phyloP scores from a whole-genome alignment of 176 grass and related monocot species.

The Zoysia japonica region DNA sequence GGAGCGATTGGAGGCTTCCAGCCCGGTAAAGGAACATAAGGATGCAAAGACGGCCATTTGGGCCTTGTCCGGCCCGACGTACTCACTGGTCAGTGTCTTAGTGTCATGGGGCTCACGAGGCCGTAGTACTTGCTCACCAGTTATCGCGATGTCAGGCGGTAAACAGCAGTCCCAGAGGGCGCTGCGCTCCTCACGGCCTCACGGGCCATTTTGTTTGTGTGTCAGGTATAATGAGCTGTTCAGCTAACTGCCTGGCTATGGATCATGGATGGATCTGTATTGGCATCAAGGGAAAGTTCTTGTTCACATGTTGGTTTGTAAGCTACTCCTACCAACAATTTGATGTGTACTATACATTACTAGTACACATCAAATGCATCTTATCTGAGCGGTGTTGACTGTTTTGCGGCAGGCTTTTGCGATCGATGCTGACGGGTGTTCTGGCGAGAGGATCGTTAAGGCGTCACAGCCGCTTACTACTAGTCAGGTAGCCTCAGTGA shows the following conservation, averaged over 20 bases:
- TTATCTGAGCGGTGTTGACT: background rate
- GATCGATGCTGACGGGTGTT: background rate
- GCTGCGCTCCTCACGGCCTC: constrained; percentile 32
- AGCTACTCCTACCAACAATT: too few relatives aligned
- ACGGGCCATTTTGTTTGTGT: background rate
- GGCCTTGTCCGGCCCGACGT: too few relatives aligned
- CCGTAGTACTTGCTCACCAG: too few relatives aligned
- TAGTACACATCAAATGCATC: background rate
- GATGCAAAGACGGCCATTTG: too few relatives aligned
- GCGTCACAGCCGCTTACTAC: background rate
- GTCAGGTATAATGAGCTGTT: constrained; percentile 3
- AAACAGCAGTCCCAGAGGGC: background rate
- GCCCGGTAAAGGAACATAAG: too few relatives aligned
- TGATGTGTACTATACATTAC: background rate
- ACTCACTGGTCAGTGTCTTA: too few relatives aligned
- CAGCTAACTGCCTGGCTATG: background rate
- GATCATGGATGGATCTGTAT: constrained; percentile 17
- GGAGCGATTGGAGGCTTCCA: too few relatives aligned
- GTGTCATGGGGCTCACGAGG: too few relatives aligned
- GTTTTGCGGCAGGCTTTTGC: background rate
- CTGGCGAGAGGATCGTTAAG: constrained; percentile 12
- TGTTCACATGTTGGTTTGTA: background rate
- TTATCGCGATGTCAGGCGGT: background rate
- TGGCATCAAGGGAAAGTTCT: constrained; percentile 33
- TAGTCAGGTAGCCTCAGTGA: background rate